Evolutionary conservation across 2,329 filamentous ascomycete species (phyloP).

Genomic region (Teratosphaeria zuluensis): DNA sequence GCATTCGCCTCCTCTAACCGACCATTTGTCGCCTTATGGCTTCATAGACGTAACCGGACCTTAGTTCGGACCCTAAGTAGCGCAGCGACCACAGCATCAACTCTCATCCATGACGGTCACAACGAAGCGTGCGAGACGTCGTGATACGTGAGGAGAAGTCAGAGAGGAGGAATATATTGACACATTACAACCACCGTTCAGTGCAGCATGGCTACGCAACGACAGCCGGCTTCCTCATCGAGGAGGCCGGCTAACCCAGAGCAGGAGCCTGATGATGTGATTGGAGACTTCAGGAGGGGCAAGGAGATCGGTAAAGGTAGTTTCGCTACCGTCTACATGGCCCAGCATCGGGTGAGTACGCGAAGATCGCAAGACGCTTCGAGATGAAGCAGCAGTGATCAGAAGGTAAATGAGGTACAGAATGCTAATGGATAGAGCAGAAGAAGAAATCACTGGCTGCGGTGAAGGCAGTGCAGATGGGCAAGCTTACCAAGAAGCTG

Average conservation of each 20-base stretch:
- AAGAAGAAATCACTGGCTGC: slow-evolving; percentile 74
- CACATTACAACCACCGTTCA: neutral
- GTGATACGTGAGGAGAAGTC: slow-evolving; percentile 2
- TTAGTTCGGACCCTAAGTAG: neutral
- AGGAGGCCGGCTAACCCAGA: slow-evolving; percentile 24
- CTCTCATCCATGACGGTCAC: slow-evolving; percentile 5
- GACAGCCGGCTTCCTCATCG: slow-evolving; percentile 14
- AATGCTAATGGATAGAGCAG: slow-evolving; percentile 38
- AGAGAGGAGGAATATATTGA: slow-evolving; percentile 1
- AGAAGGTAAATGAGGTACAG: neutral
- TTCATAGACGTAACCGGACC: neutral
- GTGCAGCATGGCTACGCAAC: slow-evolving; percentile 20
- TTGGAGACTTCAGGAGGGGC: slow-evolving; percentile 73
- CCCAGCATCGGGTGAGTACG: slow-evolving; percentile 25
- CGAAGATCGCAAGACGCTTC: neutral
- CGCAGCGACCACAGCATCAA: neutral
- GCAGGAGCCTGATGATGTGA: slow-evolving; percentile 31
- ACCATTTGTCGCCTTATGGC: neutral
- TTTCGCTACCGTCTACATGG: slow-evolving; percentile 81
- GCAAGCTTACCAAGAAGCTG: slow-evolving; percentile 86
- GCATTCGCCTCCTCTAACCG: neutral
- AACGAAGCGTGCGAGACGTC: neutral
- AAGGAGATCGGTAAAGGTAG: slow-evolving; percentile 94
- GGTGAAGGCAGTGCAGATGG: slow-evolving; percentile 90
- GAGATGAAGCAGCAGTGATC: neutral